Base-by-base conservation (phyloP, 2,329 filamentous ascomycete genomes). In the Aspergillus pseudoviridinutans region DNA sequence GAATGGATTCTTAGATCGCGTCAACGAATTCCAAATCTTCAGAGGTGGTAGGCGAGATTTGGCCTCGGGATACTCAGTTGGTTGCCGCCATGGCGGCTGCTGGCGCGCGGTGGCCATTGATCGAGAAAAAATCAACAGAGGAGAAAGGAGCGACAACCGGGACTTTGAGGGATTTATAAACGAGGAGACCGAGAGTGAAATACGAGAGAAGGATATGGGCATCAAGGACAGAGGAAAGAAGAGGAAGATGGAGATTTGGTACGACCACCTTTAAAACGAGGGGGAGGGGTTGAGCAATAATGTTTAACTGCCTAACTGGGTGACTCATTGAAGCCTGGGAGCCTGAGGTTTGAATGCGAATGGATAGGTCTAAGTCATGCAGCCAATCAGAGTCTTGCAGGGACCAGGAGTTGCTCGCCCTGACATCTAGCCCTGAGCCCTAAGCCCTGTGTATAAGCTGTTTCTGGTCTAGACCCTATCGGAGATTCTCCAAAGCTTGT, bases 1-100 rank as follows among this genome's bases (percentile, higher is more conserved):
- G 68, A 95, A 94, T 4, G 86, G 83, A 49, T 87, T 87, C 68
- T 92, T 90, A 10, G 81, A 81, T 59, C 89, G 84, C 10, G 90
- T 89, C 68, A 96, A 79, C 5, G 89, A 92, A 76, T 94, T 95
- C 80, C 88, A 91, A 64, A 96, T 80, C 70, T 86, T 88, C 66
- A 95, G 79, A 50, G 84, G 74, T n/a, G 82, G 80, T 49, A 81
- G 69, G 53, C 68, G 64, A 25, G 68, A 64, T 56, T 71, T 64
- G 56, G 67, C 66, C 42, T 72, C 69, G 14, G 70, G 55, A 49
- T 64, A 64, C 44, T 68, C 57, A 51, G 66, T 56, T 49, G 78
- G 76, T 61, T 76, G 71, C 59, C 69, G 70, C 78, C 78, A 80
- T 54, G 71, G 68, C 60, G 78, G 78, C 69, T 79, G 77, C 64